These are phyloP conservation scores for Hypoxylon sp. DNA, from an alignment of 2,329 filamentous ascomycete genomes.

Conservation along the genomic window DNA sequence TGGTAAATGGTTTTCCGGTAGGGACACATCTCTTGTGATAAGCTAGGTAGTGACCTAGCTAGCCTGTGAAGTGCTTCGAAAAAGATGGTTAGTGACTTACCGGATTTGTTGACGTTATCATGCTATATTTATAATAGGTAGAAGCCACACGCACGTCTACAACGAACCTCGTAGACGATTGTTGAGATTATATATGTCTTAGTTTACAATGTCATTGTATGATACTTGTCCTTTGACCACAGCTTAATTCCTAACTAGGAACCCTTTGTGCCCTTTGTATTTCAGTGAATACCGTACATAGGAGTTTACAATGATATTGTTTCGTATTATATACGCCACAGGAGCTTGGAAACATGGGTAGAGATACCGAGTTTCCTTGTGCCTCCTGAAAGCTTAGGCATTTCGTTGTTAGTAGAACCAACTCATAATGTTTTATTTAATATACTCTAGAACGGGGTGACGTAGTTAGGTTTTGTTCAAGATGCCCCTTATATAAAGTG, in stretches of 20 bases:
- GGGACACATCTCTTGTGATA: constrained; percentile 47
- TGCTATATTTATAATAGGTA: not conserved
- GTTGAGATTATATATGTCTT: constrained; percentile 13
- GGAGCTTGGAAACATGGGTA: not conserved
- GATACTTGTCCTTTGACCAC: not conserved
- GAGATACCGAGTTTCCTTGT: not conserved
- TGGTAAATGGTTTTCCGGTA: constrained; percentile 48
- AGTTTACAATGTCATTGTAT: constrained; percentile 9
- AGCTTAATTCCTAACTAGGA: not conserved
- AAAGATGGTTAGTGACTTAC: constrained; percentile 7
- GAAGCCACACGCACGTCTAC: not conserved
- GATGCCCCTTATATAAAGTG: too few relatives aligned
- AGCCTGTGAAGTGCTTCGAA: not conserved
- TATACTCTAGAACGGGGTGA: too few relatives aligned
- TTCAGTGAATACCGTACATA: not conserved
- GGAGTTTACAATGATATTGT: not conserved
- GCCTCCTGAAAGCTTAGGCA: not conserved
- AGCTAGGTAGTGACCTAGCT: not conserved
- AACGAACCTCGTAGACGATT: not conserved
- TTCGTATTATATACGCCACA: not conserved
- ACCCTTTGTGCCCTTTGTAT: not conserved
- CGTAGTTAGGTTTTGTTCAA: too few relatives aligned
- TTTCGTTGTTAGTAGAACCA: too few relatives aligned
- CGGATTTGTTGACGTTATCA: not conserved
- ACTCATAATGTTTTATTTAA: too few relatives aligned